Evolutionary conservation across 345 rosid genomes (phyloP).

Genomic region (Rubroshorea leprosula): DNA sequence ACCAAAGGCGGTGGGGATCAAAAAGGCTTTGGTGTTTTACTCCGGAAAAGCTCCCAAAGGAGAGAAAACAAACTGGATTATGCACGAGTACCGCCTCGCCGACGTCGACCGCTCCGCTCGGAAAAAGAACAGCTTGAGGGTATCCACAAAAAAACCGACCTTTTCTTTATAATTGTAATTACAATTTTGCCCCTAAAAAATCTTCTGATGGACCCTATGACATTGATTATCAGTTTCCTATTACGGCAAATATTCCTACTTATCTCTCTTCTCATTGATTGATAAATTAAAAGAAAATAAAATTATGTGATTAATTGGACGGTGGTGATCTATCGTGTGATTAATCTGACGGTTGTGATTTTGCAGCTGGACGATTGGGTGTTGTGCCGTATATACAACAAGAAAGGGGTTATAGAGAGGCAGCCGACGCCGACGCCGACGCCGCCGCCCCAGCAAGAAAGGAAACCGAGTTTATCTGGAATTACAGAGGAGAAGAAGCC

Average conservation of each 20-base stretch:
- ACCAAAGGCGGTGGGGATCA: constrained; percentile 69
- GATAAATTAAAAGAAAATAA: no score
- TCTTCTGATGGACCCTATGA: no score
- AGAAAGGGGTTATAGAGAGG: constrained; percentile 53
- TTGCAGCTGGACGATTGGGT: constrained; percentile 71
- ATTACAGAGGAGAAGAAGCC: constrained; percentile 35
- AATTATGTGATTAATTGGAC: not conserved
- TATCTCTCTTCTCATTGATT: not conserved
- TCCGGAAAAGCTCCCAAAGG: constrained; percentile 92
- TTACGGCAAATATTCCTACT: not conserved
- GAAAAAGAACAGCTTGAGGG: constrained; percentile 58
- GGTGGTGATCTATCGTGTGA: not conserved
- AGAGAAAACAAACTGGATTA: constrained; percentile 94
- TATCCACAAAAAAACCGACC: constrained; percentile 27
- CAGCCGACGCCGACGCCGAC: constrained; percentile 11
- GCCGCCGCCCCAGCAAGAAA: no score
- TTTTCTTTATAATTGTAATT: not conserved
- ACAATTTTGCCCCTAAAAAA: no score
- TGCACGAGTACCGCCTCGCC: constrained; percentile 93
- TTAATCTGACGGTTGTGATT: no score
- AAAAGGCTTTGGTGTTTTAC: constrained; percentile 84
- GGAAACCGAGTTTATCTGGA: constrained; percentile 15
- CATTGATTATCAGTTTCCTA: no score
- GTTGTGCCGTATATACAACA: constrained; percentile 62
- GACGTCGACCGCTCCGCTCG: constrained; percentile 72